These are phyloP conservation scores for Euphorbia tirucalli DNA, from an alignment of 345 rosid genomes.

Conservation along the genomic window DNA sequence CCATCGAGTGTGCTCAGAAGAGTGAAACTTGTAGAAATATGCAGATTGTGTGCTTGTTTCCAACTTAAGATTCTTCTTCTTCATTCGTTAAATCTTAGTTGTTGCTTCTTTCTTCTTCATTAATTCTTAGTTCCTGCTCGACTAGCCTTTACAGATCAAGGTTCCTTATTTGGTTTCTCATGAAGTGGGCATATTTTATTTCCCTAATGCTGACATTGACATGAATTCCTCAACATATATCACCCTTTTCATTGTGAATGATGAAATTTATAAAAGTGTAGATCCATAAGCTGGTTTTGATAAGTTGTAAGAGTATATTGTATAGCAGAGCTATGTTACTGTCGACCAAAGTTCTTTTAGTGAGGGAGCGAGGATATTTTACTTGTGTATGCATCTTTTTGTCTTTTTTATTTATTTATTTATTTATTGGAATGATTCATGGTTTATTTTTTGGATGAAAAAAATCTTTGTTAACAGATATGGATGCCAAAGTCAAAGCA, in stretches of 20 bases:
- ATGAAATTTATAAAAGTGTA: background rate
- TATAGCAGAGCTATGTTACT: background rate
- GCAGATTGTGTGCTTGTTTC: background rate
- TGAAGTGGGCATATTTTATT: background rate
- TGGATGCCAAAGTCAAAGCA: constrained; percentile 75
- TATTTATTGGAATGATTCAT: background rate
- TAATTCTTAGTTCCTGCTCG: too few species aligned
- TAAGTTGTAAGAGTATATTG: background rate
- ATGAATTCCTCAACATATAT: background rate
- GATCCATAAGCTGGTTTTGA: background rate
- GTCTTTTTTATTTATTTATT: too few species aligned
- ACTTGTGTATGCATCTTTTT: background rate
- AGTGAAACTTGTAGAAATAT: background rate
- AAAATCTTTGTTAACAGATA: constrained; percentile 41
- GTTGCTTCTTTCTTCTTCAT: too few species aligned
- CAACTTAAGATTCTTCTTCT: background rate
- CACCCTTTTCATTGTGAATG: background rate
- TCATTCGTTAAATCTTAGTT: too few species aligned
- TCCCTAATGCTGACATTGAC: background rate
- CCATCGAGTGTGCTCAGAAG: background rate
- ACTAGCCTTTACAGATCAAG: too few species aligned
- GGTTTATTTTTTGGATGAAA: background rate
- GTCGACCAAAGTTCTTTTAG: background rate
- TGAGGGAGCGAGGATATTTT: background rate
- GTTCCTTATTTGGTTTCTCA: background rate